Conservation (phyloP, 2,329 filamentous ascomycete genomes). For the Blastomyces parvus region DNA sequence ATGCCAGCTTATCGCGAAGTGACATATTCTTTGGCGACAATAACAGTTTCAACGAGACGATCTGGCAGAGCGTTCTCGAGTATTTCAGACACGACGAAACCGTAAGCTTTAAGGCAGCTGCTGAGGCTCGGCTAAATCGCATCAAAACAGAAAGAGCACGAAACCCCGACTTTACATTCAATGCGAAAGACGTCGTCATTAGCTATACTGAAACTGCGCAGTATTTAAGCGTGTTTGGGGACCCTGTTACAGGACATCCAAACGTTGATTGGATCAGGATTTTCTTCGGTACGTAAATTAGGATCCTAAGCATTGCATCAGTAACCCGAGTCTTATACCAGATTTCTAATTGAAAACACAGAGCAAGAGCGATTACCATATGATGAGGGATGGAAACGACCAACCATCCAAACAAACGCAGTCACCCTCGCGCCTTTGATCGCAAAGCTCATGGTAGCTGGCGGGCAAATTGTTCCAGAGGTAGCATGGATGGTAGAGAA, state of each 20-base stretch:
- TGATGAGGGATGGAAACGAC: slow-evolving; percentile 26
- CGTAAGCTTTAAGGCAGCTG: slow-evolving; percentile 18
- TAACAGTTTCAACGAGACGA: slow-evolving; percentile 26
- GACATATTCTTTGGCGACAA: slow-evolving; percentile 30
- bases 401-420: slow-evolving; percentile 15
- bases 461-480: slow-evolving; percentile 16
- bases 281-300: slow-evolving; percentile 21
- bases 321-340: not conserved
- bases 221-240: slow-evolving; percentile 30
- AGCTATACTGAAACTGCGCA: slow-evolving; percentile 32
- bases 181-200: slow-evolving; percentile 25
- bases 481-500: slow-evolving; percentile 10
- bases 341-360: slow-evolving; percentile 7
- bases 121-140: slow-evolving; percentile 25
- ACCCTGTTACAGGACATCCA: slow-evolving; percentile 25
- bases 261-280: slow-evolving; percentile 26
- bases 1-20: slow-evolving; percentile 26
- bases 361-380: slow-evolving; percentile 31
- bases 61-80: slow-evolving; percentile 21
- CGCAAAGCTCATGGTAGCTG: slow-evolving; percentile 15
- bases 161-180: slow-evolving; percentile 29
- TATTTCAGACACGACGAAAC: slow-evolving; percentile 20
- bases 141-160: slow-evolving; percentile 19
- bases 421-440: slow-evolving; percentile 16
- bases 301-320: slow-evolving; percentile 3